Base-by-base conservation (phyloP, 1,139 yeast genomes). In the Entelexis paramagnoliae region DNA sequence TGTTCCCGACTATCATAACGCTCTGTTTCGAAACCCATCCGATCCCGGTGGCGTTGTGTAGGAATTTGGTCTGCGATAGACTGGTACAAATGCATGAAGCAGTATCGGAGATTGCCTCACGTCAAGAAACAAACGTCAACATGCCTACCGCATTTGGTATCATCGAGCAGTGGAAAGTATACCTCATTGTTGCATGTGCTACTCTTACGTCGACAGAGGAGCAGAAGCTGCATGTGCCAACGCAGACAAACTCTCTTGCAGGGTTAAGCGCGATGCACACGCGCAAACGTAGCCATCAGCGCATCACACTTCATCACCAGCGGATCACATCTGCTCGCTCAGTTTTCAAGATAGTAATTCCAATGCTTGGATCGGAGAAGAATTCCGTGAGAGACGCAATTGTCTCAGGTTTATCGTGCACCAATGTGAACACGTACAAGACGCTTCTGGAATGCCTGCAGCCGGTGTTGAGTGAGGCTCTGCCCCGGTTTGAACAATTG, bases 281-380 rank as follows among this genome's bases (percentile, higher is more conserved):
- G 1, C 68, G 88, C 51, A 88, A 87, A 60, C 80, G 76, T 60
- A 81, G 91, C 4, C 64, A 62, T 13, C 71, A 85, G 59, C 76
- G 85, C 63, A 80, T 83, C 60, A 79, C 83, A 0, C 82, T 86
- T 47, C 95, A 87, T 60, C 95, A 86, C 62, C 95, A 88, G 63
- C 82, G 87, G 50, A 89, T 93, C 51, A 89, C 95, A 0, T 86
- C 96, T 57, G 97, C 96, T 0, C 81, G 84, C 58, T 83, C 95
- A 0, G 81, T 93, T 1, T 93, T 93, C 68, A 75, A 84, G 52
- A 81, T 91, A 83, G 93, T 88, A 0, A 70, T 87, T 40, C 96
- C 96, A 0, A 69, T 91, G 33, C 68, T 93, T 49, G 81, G 78
- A 35, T 80, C 88, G 0, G 79, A 80, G 8, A 88, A 86, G 57